Evolutionary conservation across 352 stramenopile species (phyloP).

Genomic region (Blastocystis sp.): DNA sequence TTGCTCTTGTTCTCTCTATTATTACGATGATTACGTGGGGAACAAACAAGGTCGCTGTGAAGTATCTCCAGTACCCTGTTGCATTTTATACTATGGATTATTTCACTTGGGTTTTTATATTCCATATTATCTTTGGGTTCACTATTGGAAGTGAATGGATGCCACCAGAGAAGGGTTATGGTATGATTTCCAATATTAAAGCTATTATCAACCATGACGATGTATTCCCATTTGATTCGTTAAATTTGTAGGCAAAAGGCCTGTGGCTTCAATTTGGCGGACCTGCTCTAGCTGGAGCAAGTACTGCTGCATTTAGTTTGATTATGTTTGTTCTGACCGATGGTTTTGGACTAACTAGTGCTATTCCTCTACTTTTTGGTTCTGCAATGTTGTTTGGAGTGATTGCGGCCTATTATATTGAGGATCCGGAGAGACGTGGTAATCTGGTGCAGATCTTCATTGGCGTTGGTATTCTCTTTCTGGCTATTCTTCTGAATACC

Average conservation of each 20-base stretch:
- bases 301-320: conserved; percentile 17
- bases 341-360: conserved; percentile 53
- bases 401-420: conserved; percentile 28
- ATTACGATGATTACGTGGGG: conserved; percentile 60
- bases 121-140: conserved; percentile 35
- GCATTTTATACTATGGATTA: conserved; percentile 60
- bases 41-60: conserved; percentile 58
- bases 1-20: conserved; percentile 22
- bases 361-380: conserved; percentile 62
- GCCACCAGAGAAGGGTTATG: conserved; percentile 11
- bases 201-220: conserved; percentile 46
- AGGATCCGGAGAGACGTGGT: not conserved
- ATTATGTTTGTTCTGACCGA: conserved; percentile 59
- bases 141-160: conserved; percentile 54
- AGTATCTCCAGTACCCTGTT: conserved; percentile 50
- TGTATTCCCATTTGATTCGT: not conserved
- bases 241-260: not conserved
- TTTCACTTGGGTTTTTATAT: conserved; percentile 52
- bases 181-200: conserved; percentile 49
- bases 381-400: conserved; percentile 56
- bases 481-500: conserved; percentile 41
- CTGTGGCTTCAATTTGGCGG: not conserved
- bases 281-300: conserved; percentile 20
- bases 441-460: not conserved
- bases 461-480: conserved; percentile 36